Base-by-base conservation (phyloP, 805 yeast genomes). In the Cyberlindnera amylophila region DNA sequence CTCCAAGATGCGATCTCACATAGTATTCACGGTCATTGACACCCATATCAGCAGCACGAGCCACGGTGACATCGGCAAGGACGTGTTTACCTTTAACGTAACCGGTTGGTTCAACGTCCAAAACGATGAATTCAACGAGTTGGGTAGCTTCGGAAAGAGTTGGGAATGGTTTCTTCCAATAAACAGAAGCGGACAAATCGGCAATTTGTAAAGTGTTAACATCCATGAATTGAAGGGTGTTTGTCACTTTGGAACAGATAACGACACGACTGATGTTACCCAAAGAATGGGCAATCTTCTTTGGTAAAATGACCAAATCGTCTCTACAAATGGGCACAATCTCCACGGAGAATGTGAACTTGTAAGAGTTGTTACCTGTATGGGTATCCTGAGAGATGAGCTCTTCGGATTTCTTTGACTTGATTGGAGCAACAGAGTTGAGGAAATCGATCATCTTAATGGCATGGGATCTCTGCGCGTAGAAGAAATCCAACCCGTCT, bases 281-380 rank as follows among this genome's bases (percentile, higher is more conserved):
- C 67, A 87, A 62, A 13, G 86, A 75, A 49, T 79, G 77, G 6
- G 98, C 97, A 53, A 91, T 64, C 59, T 82, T 84, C 61, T 83
- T 82, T 24, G 99, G 99, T 52, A 93, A 70, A 27, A 91, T 87
- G 19, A 93, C 96, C 54, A 93, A 72, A 62, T 95, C 99, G 61
- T 93, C 99, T 65, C 93, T 86, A 76, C 99, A 93, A 33, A 95
- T 81, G 15, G 99, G 99, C 2, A 86, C 96, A 53, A 93, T 81
- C 67, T 93, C 99, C 34, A 91, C 85, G 16, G 97, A 87, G 61
- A 74, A 91, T 6, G 97, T 75, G 62, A 91, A 93, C 69, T 93
- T 93, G 69, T 87, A 93, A 43, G 82, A 77, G 19, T 95, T 79
- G 16, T 84, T 72, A 58, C 96, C 93, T 1, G 96, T 81, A 55